phyloP scores from a whole-genome alignment of 495 filamentous ascomycete species.

The Cetradonia linearis region DNA sequence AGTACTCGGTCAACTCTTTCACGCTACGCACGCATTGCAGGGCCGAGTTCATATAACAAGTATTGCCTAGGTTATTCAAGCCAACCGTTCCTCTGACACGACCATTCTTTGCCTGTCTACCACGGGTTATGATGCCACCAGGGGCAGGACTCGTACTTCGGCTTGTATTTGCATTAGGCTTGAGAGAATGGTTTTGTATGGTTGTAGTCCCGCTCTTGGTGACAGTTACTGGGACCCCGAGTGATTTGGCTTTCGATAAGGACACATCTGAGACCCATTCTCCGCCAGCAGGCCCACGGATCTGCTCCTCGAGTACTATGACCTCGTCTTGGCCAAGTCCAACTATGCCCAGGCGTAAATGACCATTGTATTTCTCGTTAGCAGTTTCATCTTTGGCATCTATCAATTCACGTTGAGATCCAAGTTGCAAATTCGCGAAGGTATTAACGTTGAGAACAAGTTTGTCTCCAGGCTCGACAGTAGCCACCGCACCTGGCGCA shows the following conservation, averaged over 20 bases:
- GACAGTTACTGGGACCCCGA: conserved; percentile 33
- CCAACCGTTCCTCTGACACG: conserved; percentile 65
- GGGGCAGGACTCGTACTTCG: conserved; percentile 58
- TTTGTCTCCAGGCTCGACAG: conserved; percentile 48
- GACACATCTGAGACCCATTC: conserved; percentile 53
- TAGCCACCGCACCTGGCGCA: conserved; percentile 32
- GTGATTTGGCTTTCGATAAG: conserved; percentile 24
- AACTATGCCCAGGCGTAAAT: conserved; percentile 47
- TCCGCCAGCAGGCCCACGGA: conserved; percentile 44
- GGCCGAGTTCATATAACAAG: conserved; percentile 98
- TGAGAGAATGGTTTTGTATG: conserved; percentile 29
- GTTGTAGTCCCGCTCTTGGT: conserved; percentile 31
- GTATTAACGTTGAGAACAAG: conserved; percentile 62
- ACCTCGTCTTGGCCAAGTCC: conserved; percentile 59
- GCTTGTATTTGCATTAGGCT: conserved; percentile 35
- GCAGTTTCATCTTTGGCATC: conserved; percentile 59
- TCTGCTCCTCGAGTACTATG: conserved; percentile 68
- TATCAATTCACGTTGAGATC: conserved; percentile 59
- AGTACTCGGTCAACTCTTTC: conserved; percentile 85
- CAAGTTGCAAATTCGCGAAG: conserved; percentile 58
- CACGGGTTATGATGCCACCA: conserved; percentile 48
- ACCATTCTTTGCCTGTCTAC: conserved; percentile 53
- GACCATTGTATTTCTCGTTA: conserved; percentile 70
- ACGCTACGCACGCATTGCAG: conserved; percentile 86
- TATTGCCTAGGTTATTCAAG: conserved; percentile 84